A percentile compares a stretch with the other conserved stretches of the same genome.
These are phyloP conservation scores for Mortierella alpina DNA, from an alignment of 192 early-diverging fungal species.

Conservation along the genomic window DNA sequence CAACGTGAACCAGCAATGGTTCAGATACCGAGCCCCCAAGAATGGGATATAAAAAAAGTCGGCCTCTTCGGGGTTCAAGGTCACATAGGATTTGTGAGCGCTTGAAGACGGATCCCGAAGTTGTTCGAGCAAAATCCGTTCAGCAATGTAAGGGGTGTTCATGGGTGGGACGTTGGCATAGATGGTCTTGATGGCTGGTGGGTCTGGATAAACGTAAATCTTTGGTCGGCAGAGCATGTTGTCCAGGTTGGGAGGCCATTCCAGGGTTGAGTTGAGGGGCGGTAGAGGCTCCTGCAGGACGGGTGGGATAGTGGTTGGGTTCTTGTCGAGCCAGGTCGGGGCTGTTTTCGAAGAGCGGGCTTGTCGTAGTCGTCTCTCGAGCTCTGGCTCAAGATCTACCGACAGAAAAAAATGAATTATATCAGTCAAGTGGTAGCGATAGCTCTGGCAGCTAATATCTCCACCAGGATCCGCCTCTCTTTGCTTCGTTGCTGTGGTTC, in stretches of 20 bases:
- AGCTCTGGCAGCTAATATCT: no score
- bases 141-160: slow-evolving; percentile 55
- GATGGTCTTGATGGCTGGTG: slow-evolving; percentile 43
- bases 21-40: slow-evolving; percentile 58
- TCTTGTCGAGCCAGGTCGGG: not conserved
- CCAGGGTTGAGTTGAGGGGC: not conserved
- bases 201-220: slow-evolving; percentile 57
- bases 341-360: not conserved
- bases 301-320: slow-evolving; percentile 4
- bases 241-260: slow-evolving; percentile 55
- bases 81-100: slow-evolving; percentile 56
- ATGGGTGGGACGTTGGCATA: slow-evolving; percentile 21
- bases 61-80: slow-evolving; percentile 54
- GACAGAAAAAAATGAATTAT: not conserved
- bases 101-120: slow-evolving; percentile 37
- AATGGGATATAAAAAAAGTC: slow-evolving; percentile 60
- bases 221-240: slow-evolving; percentile 49
- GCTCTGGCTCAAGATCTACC: slow-evolving; percentile 11
- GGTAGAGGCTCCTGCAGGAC: slow-evolving; percentile 10
- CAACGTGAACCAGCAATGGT: slow-evolving; percentile 59
- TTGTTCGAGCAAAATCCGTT: slow-evolving; percentile 50
- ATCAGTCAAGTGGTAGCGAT: no score
- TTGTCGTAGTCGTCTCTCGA: slow-evolving; percentile 10
- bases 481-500: not conserved
- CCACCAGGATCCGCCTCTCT: not conserved